A percentile compares a stretch with the other conserved stretches of the same genome.
Conservation (phyloP, 2,329 filamentous ascomycete genomes). For the Aspergillus sp. region DNA sequence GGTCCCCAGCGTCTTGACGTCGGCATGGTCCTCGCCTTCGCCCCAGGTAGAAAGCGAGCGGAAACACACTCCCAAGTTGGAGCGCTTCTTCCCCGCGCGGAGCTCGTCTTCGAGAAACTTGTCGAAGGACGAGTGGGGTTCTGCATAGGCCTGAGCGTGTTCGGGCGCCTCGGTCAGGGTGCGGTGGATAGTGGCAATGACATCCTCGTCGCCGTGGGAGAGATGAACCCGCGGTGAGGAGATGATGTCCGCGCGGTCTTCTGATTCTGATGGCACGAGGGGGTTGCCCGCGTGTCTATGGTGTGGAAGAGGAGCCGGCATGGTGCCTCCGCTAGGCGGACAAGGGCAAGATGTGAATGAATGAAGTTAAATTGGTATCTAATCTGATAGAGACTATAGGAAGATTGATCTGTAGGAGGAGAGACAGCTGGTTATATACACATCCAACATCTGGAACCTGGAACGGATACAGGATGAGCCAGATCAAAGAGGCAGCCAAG, state of each 20-base stretch:
- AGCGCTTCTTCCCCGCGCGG: constrained; percentile 60
- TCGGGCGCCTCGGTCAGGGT: constrained; percentile 24
- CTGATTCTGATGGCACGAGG: constrained; percentile 16
- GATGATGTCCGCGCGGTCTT: constrained; percentile 9
- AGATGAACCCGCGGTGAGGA: constrained; percentile 25
- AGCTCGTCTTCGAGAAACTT: constrained; percentile 68
- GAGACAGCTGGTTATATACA: not conserved
- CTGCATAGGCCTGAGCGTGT: constrained; percentile 22
- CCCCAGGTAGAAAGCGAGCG: constrained; percentile 70
- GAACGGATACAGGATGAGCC: constrained; percentile 1
- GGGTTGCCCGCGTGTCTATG: constrained; percentile 19
- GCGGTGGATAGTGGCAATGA: constrained; percentile 30
- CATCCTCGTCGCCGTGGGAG: constrained; percentile 27
- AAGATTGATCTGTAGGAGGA: too few relatives aligned
- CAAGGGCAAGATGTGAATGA: too few relatives aligned
- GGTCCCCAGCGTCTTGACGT: constrained; percentile 66
- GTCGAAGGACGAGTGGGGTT: constrained; percentile 61
- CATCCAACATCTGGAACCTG: not conserved
- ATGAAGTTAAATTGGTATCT: too few relatives aligned
- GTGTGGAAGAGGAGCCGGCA: constrained; percentile 28
- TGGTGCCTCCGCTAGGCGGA: constrained; percentile 5
- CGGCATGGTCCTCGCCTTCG: constrained; percentile 58
- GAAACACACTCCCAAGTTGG: constrained; percentile 72
- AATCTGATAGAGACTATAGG: too few relatives aligned
- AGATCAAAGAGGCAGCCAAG: constrained; percentile 19